phyloP scores from a whole-genome alignment of 345 rosid species.

The Brassica cretica region DNA sequence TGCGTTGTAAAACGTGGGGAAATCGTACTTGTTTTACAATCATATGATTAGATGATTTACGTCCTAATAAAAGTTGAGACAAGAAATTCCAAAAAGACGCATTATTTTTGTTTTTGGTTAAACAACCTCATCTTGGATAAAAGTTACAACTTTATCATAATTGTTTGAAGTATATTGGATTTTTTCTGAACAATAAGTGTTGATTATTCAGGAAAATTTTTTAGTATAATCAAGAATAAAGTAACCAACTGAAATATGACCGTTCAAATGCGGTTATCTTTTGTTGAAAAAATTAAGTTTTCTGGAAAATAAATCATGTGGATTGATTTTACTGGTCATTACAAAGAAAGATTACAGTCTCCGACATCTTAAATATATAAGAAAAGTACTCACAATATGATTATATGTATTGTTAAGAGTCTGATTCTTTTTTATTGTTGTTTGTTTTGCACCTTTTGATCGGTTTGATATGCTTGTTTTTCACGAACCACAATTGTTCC shows the following conservation, averaged over 20 bases:
- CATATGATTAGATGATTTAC: constrained; percentile 12
- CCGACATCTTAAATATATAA: background rate
- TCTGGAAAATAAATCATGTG: background rate
- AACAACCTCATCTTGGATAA: background rate
- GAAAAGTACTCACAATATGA: background rate
- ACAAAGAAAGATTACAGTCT: background rate
- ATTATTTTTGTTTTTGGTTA: background rate
- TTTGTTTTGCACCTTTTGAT: background rate
- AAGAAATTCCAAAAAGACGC: background rate
- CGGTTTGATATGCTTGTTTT: background rate
- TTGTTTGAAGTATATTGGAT: background rate
- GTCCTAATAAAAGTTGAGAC: background rate
- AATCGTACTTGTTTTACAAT: constrained; percentile 2
- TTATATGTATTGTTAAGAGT: background rate
- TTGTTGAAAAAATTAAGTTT: background rate
- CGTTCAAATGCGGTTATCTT: background rate
- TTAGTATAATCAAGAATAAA: background rate
- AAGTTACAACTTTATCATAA: background rate
- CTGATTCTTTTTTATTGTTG: background rate
- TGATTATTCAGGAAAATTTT: too few relatives aligned
- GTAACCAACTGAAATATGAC: background rate
- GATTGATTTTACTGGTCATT: background rate
- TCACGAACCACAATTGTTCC: background rate
- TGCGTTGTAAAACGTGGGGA: constrained; percentile 18
- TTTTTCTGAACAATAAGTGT: background rate